These are phyloP conservation scores for Neostapfia colusana DNA, from an alignment of 176 grass and related monocot genomes.

Conservation along the genomic window DNA sequence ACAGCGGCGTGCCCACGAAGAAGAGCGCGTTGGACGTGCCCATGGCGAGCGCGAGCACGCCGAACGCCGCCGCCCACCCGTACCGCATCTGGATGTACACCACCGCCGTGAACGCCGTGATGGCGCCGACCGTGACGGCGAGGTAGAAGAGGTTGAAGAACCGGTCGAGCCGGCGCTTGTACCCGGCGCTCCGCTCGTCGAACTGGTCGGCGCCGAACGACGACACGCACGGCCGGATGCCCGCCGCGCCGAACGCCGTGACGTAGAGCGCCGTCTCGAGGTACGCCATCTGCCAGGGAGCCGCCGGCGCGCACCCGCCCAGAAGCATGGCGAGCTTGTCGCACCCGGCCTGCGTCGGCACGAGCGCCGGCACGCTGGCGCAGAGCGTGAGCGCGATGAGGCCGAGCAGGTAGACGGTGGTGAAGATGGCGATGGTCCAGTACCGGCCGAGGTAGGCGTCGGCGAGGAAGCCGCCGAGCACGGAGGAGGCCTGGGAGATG, in stretches of 20 bases:
- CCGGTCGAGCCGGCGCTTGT: slow-evolving; percentile 66
- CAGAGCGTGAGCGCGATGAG: slow-evolving; percentile 73
- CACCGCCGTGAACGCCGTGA: slow-evolving; percentile 76
- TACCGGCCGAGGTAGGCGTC: slow-evolving; percentile 95
- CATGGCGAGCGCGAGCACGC: slow-evolving; percentile 79
- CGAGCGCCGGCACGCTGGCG: slow-evolving; percentile 59
- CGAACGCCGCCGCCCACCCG: slow-evolving; percentile 86
- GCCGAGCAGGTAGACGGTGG: slow-evolving; percentile 82
- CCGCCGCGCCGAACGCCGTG: slow-evolving; percentile 67
- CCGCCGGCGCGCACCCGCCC: slow-evolving; percentile 53
- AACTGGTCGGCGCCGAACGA: slow-evolving; percentile 96
- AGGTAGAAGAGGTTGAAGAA: slow-evolving; percentile 98
- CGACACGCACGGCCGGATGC: slow-evolving; percentile 86
- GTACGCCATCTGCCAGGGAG: slow-evolving; percentile 76
- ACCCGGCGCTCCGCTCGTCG: slow-evolving; percentile 56
- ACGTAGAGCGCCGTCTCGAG: slow-evolving; percentile 76
- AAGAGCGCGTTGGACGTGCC: slow-evolving; percentile 78
- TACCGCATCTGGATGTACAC: slow-evolving; percentile 82
- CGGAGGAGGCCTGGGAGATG: slow-evolving; percentile 90
- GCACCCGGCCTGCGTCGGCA: slow-evolving; percentile 52
- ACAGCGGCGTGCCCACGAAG: slow-evolving; percentile 74
- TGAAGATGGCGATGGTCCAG: slow-evolving; percentile 89
- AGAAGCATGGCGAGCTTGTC: slow-evolving; percentile 67
- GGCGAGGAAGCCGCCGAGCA: slow-evolving; percentile 88
- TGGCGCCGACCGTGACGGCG: slow-evolving; percentile 77